Percentiles rank a stretch among this genome's conserved stretches.
Evolutionary conservation across 2,329 filamentous ascomycete genomes (phyloP).

Genomic region (Ceratocystis eucalypticola): DNA sequence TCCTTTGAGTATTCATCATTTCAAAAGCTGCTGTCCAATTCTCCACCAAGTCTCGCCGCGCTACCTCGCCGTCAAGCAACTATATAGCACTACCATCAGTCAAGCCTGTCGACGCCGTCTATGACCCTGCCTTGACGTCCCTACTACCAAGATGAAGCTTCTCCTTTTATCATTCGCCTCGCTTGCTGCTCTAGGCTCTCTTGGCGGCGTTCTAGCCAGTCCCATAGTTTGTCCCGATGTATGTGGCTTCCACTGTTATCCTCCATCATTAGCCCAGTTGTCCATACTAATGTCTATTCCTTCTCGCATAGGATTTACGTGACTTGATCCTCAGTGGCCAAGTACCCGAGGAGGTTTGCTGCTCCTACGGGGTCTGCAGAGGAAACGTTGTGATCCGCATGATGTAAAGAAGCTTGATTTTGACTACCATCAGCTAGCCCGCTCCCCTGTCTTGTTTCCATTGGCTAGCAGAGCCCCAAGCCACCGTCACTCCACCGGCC

Average conservation of each 20-base stretch:
- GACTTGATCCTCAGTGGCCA: constrained; percentile 36
- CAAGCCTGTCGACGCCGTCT: not conserved
- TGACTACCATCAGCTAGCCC: not conserved
- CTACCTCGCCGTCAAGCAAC: not conserved
- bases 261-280: not conserved
- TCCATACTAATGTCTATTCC: not conserved
- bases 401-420: constrained; percentile 23
- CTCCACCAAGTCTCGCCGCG: not conserved
- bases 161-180: not conserved
- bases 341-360: constrained; percentile 37
- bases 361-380: constrained; percentile 40
- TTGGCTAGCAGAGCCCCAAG: not conserved
- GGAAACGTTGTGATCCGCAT: constrained; percentile 37
- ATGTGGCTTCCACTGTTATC: not conserved
- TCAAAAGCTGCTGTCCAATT: not conserved
- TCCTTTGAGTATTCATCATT: not conserved
- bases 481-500: not conserved
- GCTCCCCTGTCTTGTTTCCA: not conserved
- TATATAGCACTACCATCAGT: not conserved
- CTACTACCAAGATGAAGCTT: constrained; percentile 1
- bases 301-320: constrained; percentile 19
- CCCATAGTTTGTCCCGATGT: constrained; percentile 18
- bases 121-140: not conserved
- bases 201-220: constrained; percentile 5
- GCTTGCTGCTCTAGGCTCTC: not conserved